Percentiles rank a stretch among this genome's conserved stretches.
phyloP scores from a whole-genome alignment of 139 green algal species.

The Micromonas commoda region DNA sequence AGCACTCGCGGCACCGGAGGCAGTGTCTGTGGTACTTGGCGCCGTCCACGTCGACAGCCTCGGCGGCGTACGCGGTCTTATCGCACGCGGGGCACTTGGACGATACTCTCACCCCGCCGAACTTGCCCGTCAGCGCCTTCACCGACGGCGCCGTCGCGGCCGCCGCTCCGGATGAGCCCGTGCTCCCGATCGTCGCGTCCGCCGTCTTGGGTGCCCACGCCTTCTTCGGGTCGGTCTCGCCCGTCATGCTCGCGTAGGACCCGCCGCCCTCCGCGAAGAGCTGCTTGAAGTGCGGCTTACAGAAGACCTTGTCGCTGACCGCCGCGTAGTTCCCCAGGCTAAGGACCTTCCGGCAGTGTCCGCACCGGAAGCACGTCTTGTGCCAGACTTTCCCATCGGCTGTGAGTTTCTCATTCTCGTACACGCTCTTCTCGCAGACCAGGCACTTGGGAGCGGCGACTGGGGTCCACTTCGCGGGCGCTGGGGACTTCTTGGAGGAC shows the following conservation, averaged over 20 bases:
- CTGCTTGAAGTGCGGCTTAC: constrained; percentile 18
- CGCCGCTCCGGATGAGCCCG: too few relatives aligned
- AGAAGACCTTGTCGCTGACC: constrained; percentile 8
- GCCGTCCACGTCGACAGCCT: constrained; percentile 6
- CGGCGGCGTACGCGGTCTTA: constrained; percentile 19
- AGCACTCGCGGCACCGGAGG: constrained; percentile 7
- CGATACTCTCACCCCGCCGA: not conserved
- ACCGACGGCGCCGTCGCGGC: too few relatives aligned
- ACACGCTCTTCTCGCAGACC: not conserved
- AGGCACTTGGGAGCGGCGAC: not conserved
- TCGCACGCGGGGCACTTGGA: constrained; percentile 17
- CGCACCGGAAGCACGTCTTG: constrained; percentile 16
- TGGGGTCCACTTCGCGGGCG: not conserved
- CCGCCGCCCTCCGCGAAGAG: not conserved
- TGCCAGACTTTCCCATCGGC: constrained; percentile 1
- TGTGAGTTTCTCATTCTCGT: not conserved
- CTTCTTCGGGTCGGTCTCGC: not conserved
- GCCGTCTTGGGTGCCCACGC: not conserved
- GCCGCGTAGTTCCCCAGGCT: constrained; percentile 1
- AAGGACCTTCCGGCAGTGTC: not conserved
- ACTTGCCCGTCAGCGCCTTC: not conserved
- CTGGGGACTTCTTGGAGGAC: not conserved
- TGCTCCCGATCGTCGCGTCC: too few relatives aligned
- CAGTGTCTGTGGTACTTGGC: constrained; percentile 2
- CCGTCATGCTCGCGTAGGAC: not conserved